Evolutionary conservation across 192 early-diverging fungal species (phyloP), one percentile per base, ranked within the genome.

Genomic region (Linnemannia zychae): DNA sequence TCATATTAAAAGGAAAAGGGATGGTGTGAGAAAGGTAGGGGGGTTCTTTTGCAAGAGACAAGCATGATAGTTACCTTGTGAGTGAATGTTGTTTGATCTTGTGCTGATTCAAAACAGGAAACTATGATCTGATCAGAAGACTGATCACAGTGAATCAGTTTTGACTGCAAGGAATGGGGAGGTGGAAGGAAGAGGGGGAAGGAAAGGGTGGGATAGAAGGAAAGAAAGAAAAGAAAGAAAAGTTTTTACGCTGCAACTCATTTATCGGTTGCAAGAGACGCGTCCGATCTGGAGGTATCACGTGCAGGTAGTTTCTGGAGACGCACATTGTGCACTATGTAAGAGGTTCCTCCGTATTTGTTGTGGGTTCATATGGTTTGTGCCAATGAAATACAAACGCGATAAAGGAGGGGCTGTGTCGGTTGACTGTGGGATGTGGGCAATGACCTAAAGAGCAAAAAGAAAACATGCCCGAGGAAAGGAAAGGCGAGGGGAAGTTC

Each of bases 1-100:
- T 80, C 78, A 80, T 80, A 69, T 70, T 18, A 53, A 80, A 31
- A 7, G 20, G 68, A 48, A n/a, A 77, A 15, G 50, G 63, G 16
- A 28, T 22, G 13, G 13, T n/a, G n/a, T n/a, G 63, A 3, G 9
- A 49, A 36, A 24, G 12, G n/a, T 28, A 46, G 6, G 6, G 28
- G 37, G 1, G 33, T 57, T 28, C 22, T 31, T 31, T 63, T 63
- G 28, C 2, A 1, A 63, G 22, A 24, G 38, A 49, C 4, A 52
- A 34, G 17, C 22, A 12, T 7, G 73, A 52, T 16, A 47, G 40
- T 38, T 65, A 75, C 74, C 52, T 63, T 65, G 9, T 15, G 46
- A 71, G 20, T 37, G 31, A 7, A n/a, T 33, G 13, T 73, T 4
- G 36, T 34, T 38, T 28, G 50, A 2, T 44, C 40, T 44, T 44